A percentile compares a stretch with the other conserved stretches of the same genome.
Evolutionary conservation across 805 yeast species (phyloP).

Genomic region (Ogataea zsoltii): DNA sequence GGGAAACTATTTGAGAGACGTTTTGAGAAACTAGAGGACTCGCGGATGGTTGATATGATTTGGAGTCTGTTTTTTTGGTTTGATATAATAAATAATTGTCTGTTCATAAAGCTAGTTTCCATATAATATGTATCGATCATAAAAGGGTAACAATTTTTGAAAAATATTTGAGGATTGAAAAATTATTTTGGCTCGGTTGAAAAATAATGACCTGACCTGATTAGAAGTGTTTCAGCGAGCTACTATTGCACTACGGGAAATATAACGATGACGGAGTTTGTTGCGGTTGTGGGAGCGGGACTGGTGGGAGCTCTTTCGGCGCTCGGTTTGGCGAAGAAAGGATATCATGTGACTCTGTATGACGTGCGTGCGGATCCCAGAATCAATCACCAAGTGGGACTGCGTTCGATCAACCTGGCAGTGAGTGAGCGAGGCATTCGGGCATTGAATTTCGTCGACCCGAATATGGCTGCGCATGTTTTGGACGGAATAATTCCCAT

Average conservation of each 20-base stretch:
- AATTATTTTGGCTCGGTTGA: too few relatives aligned
- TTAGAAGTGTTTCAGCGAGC: too few relatives aligned
- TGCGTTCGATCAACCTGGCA: slow-evolving; percentile 82
- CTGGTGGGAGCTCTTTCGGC: slow-evolving; percentile 86
- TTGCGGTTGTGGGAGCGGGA: slow-evolving; percentile 84
- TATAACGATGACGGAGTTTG: slow-evolving; percentile 23
- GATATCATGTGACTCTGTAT: slow-evolving; percentile 68
- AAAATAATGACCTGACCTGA: too few relatives aligned
- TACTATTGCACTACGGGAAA: too few relatives aligned
- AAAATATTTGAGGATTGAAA: too few relatives aligned
- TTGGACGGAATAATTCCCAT: slow-evolving; percentile 72
- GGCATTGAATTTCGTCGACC: slow-evolving; percentile 65
- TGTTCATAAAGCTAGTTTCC: not conserved
- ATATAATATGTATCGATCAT: not conserved
- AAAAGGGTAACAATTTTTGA: not conserved
- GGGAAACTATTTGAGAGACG: slow-evolving; percentile 84
- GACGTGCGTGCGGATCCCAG: slow-evolving; percentile 76
- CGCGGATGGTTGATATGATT: not conserved
- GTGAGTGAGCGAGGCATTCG: slow-evolving; percentile 82
- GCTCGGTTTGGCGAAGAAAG: slow-evolving; percentile 71
- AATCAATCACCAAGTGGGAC: slow-evolving; percentile 27
- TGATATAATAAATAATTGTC: not conserved
- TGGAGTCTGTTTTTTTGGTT: not conserved
- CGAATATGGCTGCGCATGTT: slow-evolving; percentile 54
- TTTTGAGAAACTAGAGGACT: slow-evolving; percentile 47